phyloP scores from a whole-genome alignment of 2,329 filamentous ascomycete genomes.

The Thielaviopsis ethacetica region DNA sequence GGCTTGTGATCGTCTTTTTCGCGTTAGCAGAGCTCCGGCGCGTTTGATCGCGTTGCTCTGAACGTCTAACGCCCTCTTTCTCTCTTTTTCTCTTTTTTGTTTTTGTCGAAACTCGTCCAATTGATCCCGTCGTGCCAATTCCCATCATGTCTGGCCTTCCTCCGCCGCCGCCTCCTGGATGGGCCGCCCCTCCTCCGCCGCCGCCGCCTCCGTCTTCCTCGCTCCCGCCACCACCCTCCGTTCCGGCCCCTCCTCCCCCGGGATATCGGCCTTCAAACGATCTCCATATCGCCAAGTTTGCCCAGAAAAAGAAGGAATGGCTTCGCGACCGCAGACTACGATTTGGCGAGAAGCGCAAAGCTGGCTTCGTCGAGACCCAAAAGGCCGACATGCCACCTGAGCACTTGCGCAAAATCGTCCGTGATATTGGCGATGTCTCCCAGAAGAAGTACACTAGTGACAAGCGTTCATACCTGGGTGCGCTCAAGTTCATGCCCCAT shows the following conservation, averaged over 20 bases:
- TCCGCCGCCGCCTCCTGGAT: conserved; percentile 41
- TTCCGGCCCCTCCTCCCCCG: conserved; percentile 59
- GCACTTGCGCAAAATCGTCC: conserved; percentile 94
- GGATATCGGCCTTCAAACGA: conserved; percentile 69
- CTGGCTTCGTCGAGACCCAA: conserved; percentile 91
- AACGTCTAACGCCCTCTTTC: conserved; percentile 3
- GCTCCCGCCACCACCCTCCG: conserved; percentile 39
- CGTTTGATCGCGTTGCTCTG: conserved; percentile 11
- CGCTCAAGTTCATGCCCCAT: conserved; percentile 98
- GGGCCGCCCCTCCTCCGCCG: conserved; percentile 36
- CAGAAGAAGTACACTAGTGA: conserved; percentile 99
- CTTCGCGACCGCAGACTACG: conserved; percentile 76
- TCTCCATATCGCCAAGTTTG: conserved; percentile 81
- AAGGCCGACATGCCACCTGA: conserved; percentile 98
- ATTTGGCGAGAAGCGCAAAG: conserved; percentile 93
- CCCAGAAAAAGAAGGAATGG: conserved; percentile 99
- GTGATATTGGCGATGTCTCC: conserved; percentile 95
- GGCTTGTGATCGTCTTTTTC: not conserved
- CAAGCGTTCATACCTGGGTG: conserved; percentile 93
- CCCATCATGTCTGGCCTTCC: conserved; percentile 33
- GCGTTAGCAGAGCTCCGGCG: conserved; percentile 1
- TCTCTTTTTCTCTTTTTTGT: not conserved
- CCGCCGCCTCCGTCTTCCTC: conserved; percentile 38
- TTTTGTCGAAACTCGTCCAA: not conserved
- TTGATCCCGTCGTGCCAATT: not conserved